A percentile compares a stretch with the other conserved stretches of the same genome.
Evolutionary conservation across 495 filamentous ascomycete genomes (phyloP).

Genomic region (Platismatia glauca): DNA sequence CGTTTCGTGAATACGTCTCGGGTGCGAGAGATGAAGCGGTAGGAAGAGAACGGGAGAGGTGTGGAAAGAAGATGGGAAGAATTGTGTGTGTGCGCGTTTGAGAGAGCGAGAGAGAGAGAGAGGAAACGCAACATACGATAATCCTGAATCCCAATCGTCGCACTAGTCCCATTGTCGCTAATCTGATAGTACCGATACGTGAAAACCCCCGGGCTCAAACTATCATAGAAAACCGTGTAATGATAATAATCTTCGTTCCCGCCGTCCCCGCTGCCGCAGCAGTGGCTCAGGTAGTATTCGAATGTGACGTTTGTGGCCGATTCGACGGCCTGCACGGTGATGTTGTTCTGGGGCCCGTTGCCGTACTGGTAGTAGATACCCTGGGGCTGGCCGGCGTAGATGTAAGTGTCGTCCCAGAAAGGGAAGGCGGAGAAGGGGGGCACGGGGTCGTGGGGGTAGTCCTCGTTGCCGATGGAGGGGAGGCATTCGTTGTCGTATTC

Average conservation of each 20-base stretch:
- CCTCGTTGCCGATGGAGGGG: background rate
- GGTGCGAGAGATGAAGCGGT: background rate
- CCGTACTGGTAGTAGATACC: conserved; percentile 12
- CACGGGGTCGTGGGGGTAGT: conserved; percentile 1
- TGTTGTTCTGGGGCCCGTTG: background rate
- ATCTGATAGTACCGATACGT: conserved; percentile 2
- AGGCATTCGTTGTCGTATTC: conserved; percentile 3
- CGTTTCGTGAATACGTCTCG: no score
- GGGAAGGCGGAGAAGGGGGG: background rate
- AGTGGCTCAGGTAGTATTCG: conserved; percentile 6
- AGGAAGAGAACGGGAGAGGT: background rate
- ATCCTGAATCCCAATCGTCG: conserved; percentile 6
- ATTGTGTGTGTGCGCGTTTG: background rate
- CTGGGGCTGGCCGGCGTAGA: background rate
- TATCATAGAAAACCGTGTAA: conserved; percentile 2
- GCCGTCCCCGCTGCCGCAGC: conserved; percentile 1
- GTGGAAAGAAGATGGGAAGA: no score
- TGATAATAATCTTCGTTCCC: conserved; percentile 4
- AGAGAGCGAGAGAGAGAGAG: background rate
- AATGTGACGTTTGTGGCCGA: background rate
- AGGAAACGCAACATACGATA: background rate
- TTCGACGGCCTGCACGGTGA: background rate
- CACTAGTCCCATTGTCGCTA: background rate
- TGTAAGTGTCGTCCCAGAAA: conserved; percentile 10
- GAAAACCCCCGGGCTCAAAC: background rate